phyloP scores from a whole-genome alignment of 352 stramenopile species.

The Pythium sukuiense region DNA sequence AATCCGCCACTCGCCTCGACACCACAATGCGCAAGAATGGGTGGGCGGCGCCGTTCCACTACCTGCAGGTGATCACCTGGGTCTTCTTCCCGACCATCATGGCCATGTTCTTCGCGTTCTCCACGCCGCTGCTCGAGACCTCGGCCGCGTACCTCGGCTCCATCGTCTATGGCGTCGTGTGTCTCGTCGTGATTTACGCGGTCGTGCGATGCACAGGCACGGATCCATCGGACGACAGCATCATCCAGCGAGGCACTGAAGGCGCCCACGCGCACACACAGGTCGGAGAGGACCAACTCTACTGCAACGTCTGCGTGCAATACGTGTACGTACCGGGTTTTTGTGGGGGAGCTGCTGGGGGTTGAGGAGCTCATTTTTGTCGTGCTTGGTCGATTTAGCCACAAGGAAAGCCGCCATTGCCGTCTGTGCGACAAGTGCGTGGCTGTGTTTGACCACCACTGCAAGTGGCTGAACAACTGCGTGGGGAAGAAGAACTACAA shows the following conservation, averaged over 20 bases:
- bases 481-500: conserved; percentile 89
- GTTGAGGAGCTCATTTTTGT: neutral
- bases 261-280: conserved; percentile 26
- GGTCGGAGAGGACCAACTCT: conserved; percentile 54
- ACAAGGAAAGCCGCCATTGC: conserved; percentile 91
- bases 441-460: conserved; percentile 96
- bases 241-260: conserved; percentile 34
- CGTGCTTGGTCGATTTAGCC: conserved; percentile 30
- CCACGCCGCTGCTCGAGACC: conserved; percentile 60
- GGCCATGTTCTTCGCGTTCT: conserved; percentile 83
- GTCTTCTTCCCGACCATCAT: conserved; percentile 80
- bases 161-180: conserved; percentile 51
- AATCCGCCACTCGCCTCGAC: neutral
- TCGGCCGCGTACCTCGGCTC: conserved; percentile 50
- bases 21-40: conserved; percentile 60
- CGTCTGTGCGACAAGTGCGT: conserved; percentile 97
- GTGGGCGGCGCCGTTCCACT: conserved; percentile 80
- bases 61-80: conserved; percentile 82
- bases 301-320: conserved; percentile 89
- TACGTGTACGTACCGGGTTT: conserved; percentile 64
- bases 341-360: neutral
- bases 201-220: conserved; percentile 66
- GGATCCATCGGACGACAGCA: conserved; percentile 77
- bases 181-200: conserved; percentile 50
- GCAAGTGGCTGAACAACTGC: conserved; percentile 97